phyloP scores from a whole-genome alignment of 768 basidiomycete species.

The Suillus subalutaceus region DNA sequence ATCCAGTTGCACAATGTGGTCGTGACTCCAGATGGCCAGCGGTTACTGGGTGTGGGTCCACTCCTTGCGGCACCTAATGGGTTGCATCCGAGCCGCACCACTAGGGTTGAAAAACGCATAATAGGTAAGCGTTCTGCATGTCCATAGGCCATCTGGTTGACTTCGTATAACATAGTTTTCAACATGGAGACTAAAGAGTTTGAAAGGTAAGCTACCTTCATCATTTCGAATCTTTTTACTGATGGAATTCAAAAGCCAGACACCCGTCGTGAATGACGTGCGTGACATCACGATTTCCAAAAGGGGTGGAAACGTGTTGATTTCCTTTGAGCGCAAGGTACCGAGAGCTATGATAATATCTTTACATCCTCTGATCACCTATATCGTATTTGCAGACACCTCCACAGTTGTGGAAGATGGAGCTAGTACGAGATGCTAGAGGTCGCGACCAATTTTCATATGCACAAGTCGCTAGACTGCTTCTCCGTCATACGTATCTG shows the following conservation, averaged over 20 bases:
- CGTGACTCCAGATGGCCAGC: slow-evolving; percentile 47
- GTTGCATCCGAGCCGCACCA: slow-evolving; percentile 49
- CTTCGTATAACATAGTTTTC: slow-evolving; percentile 39
- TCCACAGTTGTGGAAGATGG: slow-evolving; percentile 79
- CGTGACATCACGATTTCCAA: slow-evolving; percentile 53
- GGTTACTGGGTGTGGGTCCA: slow-evolving; percentile 54
- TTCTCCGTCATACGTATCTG: slow-evolving; percentile 70
- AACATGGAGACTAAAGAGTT: slow-evolving; percentile 46
- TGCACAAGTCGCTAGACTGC: slow-evolving; percentile 33
- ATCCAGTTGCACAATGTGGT: slow-evolving; percentile 53
- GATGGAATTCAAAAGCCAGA: slow-evolving; percentile 42
- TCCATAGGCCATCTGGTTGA: slow-evolving; percentile 8
- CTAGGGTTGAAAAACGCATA: slow-evolving; percentile 55
- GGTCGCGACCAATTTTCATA: slow-evolving; percentile 38
- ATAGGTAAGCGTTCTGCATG: slow-evolving; percentile 39
- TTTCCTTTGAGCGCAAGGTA: slow-evolving; percentile 50
- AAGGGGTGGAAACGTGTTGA: slow-evolving; percentile 45
- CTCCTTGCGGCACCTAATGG: slow-evolving; percentile 44
- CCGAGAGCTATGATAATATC: not conserved
- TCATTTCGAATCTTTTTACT: slow-evolving; percentile 9
- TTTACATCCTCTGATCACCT: slow-evolving; percentile 7
- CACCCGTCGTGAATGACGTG: slow-evolving; percentile 57
- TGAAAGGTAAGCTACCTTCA: slow-evolving; percentile 43
- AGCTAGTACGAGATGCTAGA: slow-evolving; percentile 54
- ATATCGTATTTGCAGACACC: slow-evolving; percentile 49